A percentile compares a stretch with the other conserved stretches of the same genome.
Evolutionary conservation across 106 monocot species (phyloP).

Genomic region (Dioscorea alata): DNA sequence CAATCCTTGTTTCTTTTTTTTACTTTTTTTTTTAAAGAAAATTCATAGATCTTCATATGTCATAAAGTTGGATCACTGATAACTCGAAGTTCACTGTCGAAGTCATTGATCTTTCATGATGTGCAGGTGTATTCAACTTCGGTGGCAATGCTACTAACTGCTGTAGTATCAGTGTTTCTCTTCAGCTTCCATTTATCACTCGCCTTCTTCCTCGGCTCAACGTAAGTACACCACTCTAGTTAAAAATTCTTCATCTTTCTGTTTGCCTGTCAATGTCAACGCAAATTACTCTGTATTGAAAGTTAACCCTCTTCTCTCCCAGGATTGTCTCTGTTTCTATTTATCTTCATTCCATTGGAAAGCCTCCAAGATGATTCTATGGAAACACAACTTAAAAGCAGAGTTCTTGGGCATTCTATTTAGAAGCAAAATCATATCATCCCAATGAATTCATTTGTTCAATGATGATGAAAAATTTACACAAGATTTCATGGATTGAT

Average conservation of each 20-base stretch:
- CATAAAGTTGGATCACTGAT: too few species aligned
- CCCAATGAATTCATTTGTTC: too few species aligned
- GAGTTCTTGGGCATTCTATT: too few species aligned
- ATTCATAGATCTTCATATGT: too few species aligned
- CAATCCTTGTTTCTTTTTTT: too few species aligned
- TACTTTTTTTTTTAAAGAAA: too few species aligned
- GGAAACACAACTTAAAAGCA: too few species aligned
- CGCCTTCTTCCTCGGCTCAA: slow-evolving; percentile 76
- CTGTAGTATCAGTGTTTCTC: slow-evolving; percentile 77
- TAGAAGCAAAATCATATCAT: too few species aligned
- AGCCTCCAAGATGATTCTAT: slow-evolving; percentile 39
- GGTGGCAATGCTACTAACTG: slow-evolving; percentile 93
- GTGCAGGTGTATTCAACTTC: slow-evolving; percentile 97
- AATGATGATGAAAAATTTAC: too few species aligned
- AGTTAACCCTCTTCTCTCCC: background rate
- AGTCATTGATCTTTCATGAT: background rate
- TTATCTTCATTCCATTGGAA: slow-evolving; percentile 79
- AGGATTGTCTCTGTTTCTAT: slow-evolving; percentile 86
- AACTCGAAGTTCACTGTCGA: too few species aligned
- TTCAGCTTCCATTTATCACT: slow-evolving; percentile 77
- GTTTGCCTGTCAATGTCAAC: background rate
- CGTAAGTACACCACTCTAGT: slow-evolving; percentile 35
- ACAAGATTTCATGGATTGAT: too few species aligned
- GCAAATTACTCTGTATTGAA: background rate
- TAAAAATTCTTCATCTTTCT: too few species aligned